A percentile compares a stretch with the other conserved stretches of the same genome.
phyloP scores from a whole-genome alignment of 2,329 filamentous ascomycete genomes.

The Spiromastix sp. region DNA sequence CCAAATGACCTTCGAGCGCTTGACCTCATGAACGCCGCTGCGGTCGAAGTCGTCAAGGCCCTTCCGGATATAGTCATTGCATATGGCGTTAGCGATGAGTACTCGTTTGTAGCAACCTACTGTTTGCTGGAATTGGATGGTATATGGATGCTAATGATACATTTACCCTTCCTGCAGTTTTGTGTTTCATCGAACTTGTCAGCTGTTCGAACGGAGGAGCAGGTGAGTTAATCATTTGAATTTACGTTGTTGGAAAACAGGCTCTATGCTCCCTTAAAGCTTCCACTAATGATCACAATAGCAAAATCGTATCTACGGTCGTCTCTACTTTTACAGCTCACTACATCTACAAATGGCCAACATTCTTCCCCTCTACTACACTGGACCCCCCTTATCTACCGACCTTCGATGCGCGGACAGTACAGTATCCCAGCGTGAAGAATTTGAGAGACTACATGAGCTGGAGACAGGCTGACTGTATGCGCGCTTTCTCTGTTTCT shows the following conservation, averaged over 20 bases:
- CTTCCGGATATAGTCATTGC: slow-evolving; percentile 77
- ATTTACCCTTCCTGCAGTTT: slow-evolving; percentile 46
- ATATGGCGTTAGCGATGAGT: slow-evolving; percentile 94
- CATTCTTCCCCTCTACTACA: slow-evolving; percentile 60
- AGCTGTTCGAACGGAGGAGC: slow-evolving; percentile 73
- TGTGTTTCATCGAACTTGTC: slow-evolving; percentile 72
- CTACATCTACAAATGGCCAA: slow-evolving; percentile 73
- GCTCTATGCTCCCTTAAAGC: background rate
- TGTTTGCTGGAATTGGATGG: slow-evolving; percentile 3
- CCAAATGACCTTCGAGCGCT: slow-evolving; percentile 83
- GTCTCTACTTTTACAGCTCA: slow-evolving; percentile 90
- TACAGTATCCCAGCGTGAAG: slow-evolving; percentile 71
- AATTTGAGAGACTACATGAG: slow-evolving; percentile 92
- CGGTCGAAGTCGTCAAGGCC: slow-evolving; percentile 72
- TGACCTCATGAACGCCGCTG: slow-evolving; percentile 89
- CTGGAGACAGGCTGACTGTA: slow-evolving; percentile 95
- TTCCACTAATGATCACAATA: no score
- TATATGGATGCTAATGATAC: background rate
- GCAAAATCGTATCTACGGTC: slow-evolving; percentile 83
- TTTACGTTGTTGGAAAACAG: background rate
- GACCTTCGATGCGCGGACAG: slow-evolving; percentile 84
- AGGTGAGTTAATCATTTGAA: slow-evolving; percentile 42
- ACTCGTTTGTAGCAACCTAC: slow-evolving; percentile 34
- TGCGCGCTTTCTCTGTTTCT: slow-evolving; percentile 21
- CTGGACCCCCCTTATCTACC: slow-evolving; percentile 62